Evolutionary conservation across 2,329 filamentous ascomycete species (phyloP), one percentile per base, ranked within the genome.

Genomic region (Acephala macrosclerotiorum): DNA sequence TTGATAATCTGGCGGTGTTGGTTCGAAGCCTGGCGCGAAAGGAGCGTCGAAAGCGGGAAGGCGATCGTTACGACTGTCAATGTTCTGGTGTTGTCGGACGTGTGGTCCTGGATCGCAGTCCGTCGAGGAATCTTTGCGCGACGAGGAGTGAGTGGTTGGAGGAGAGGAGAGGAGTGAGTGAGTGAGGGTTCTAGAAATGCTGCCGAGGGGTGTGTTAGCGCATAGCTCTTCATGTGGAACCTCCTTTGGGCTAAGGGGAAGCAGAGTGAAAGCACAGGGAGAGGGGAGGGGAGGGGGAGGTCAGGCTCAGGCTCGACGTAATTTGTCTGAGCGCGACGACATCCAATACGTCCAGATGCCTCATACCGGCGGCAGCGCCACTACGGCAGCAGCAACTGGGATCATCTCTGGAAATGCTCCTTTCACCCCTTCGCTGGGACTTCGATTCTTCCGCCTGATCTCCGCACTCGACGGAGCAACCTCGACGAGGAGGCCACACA

Each of bases 401-500:
- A 33, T 33, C 29, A 33, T 33, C 29, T 4, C 4, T 33, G 29
- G 29, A 33, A 33, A 33, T 33, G 18, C 38, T 42, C 38, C 38
- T 42, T 42, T 42, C 38, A 33, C 29, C 29, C 29, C 9, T 9
- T 33, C 29, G 5, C 12, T 42, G 12, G 11, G 4, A 9, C 45
- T 29, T 53, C 49, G 12, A 14, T 29, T 18, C 49, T 53, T 26
- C 49, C 45, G 25, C 45, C 45, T 49, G 49, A 18, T 33, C 49
- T 53, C 49, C 49, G 49, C 49, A 53, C 49, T 26, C 11, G 49
- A 53, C 49, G 49, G 49, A 29, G 42, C n/a, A 47, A 9, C 12
- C 42, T 47, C 16, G 49, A 55, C 49, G 29, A 22, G 49, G 49
- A 7, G 25, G 8, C 35, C 26, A 2, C 26, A 35, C n/a, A 9